A percentile compares a stretch with the other conserved stretches of the same genome.
These are phyloP conservation scores for Penicillium concentricum DNA, from an alignment of 2,329 filamentous ascomycete genomes.

Conservation along the genomic window DNA sequence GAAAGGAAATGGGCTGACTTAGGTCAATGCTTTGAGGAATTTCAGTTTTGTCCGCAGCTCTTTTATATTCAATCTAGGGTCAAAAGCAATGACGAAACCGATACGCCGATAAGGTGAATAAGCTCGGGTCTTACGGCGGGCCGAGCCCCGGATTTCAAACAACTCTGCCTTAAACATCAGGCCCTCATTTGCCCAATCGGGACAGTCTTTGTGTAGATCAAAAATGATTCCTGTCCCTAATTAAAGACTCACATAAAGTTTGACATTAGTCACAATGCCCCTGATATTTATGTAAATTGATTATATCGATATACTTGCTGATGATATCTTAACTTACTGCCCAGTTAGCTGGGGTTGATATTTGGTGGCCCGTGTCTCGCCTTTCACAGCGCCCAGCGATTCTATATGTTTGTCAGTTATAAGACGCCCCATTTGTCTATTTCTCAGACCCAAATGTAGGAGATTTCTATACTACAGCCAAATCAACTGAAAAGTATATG, in stretches of 20 bases:
- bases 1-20: background rate
- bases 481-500: background rate
- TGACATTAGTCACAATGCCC: background rate
- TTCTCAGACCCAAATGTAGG: background rate
- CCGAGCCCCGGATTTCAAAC: background rate
- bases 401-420: too few species aligned
- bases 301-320: background rate
- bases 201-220: background rate
- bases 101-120: constrained; percentile 1
- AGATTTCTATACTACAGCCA: background rate
- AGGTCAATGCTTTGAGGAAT: background rate
- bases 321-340: background rate
- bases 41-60: background rate
- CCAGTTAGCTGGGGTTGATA: too few species aligned
- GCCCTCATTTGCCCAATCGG: background rate
- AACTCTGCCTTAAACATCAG: background rate
- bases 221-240: background rate
- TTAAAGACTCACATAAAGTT: too few species aligned
- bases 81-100: constrained; percentile 1
- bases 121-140: constrained; percentile 5
- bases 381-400: too few species aligned
- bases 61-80: background rate
- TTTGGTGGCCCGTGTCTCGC: too few species aligned
- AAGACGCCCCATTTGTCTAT: too few species aligned
- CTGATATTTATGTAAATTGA: background rate